Evolutionary conservation across 139 green algal species (phyloP).

Genomic region (Monoraphidium neglectum): DNA sequence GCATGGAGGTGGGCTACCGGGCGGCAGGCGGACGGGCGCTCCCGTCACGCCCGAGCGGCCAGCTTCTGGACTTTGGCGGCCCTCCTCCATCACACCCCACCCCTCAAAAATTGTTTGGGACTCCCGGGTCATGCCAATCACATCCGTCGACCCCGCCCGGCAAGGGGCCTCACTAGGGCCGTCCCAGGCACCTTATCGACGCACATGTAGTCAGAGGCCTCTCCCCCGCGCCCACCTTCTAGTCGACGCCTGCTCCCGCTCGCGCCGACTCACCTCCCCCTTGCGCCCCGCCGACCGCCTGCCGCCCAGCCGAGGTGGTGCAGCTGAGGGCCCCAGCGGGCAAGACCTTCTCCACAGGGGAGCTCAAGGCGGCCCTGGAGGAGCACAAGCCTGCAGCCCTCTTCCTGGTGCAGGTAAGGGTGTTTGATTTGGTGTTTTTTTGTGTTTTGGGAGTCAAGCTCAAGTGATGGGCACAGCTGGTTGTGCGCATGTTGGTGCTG

Average conservation of each 20-base stretch:
- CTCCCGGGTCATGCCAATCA: neutral
- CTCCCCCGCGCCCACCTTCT: neutral
- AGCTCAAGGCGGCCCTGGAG: constrained; percentile 63
- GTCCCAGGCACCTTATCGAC: neutral
- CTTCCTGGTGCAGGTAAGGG: constrained; percentile 77
- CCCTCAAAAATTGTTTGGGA: too few species aligned
- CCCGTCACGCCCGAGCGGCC: too few species aligned
- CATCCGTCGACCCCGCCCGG: neutral
- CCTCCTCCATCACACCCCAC: too few species aligned
- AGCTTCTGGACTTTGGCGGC: too few species aligned
- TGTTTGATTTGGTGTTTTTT: too few species aligned
- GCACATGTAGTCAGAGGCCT: neutral
- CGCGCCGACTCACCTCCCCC: neutral
- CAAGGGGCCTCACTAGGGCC: neutral
- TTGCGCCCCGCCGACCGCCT: neutral
- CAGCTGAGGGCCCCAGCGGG: constrained; percentile 73
- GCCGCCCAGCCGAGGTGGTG: constrained; percentile 75
- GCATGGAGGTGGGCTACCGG: too few species aligned
- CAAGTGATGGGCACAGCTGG: too few species aligned
- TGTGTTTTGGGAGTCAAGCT: too few species aligned
- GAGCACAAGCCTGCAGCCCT: constrained; percentile 84
- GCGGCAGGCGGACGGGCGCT: too few species aligned
- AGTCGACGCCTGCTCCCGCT: neutral
- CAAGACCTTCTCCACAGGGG: constrained; percentile 68
- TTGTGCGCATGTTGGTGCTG: too few species aligned